Base-by-base conservation (phyloP, 2,329 filamentous ascomycete species). In the Metarhizium sp. region DNA sequence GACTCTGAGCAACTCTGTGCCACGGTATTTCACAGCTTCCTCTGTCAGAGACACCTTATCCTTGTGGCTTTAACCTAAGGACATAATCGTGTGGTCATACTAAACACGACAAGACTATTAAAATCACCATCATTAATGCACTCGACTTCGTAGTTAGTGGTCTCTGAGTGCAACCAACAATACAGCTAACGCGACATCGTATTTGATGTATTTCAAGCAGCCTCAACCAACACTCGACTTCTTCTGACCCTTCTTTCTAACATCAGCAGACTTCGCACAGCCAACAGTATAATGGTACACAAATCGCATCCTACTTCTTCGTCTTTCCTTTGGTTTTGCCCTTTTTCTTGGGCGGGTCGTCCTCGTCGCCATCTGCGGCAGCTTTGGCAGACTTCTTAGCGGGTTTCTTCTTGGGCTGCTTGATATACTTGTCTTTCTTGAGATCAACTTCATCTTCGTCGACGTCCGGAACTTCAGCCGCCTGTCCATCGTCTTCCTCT, bases 351-450 rank as follows among this genome's bases (percentile, higher is more conserved):
- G 79, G 73, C 61, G 80, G 80, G 55, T 75, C 77, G 10, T 79
- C 80, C 11, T 74, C 77, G 0, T 76, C 77, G 20, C 76, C 77
- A 18, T 72, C 74, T 6, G 79, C 78, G n/a, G 75, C 76, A 13
- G 73, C 72, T 47, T 77, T 77, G 48, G 58, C 71, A 0, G 69
- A 58, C 60, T 74, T 75, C 64, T 75, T 76, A n/a, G 71, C 65
- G 6, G 64, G 43, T 67, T 82, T 81, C 65, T 82, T 84, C 78
- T 96, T 96, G 13, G 92, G 90, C 67, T 87, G 81, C 70, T 94
- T 95, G 68, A 97, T 92, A 66, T 95, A 96, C 71, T 96, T 97
- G 72, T 99, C 94, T 67, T 92, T 95, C 66, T 87, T 90, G 52
- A 97, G 70, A 67, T 95, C 90, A n/a, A 85, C 74, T 53, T 91